These are phyloP conservation scores for Alternaria metachromatica DNA, from an alignment of 2,329 filamentous ascomycete genomes.

Conservation along the genomic window DNA sequence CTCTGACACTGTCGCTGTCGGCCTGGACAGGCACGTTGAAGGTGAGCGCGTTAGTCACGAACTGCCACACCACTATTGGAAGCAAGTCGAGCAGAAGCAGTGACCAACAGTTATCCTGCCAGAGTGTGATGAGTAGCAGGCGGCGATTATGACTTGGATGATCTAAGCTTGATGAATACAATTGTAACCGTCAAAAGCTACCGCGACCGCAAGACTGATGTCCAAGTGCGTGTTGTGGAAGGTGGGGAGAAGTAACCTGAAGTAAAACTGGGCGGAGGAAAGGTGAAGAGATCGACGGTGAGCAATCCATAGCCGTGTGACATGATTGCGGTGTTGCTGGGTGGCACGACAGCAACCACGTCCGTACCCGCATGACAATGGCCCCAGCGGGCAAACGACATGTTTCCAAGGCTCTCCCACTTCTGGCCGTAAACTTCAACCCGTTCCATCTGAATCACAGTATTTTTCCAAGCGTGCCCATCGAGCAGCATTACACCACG, in stretches of 20 bases:
- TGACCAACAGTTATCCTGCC: not conserved
- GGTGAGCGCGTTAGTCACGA: not conserved
- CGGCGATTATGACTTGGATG: not conserved
- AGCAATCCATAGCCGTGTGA: not conserved
- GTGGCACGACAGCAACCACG: not conserved
- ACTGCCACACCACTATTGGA: not conserved
- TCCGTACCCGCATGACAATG: not conserved
- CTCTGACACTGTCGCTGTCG: no score
- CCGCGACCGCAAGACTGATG: not conserved
- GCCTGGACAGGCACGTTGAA: no score
- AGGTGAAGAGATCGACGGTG: not conserved
- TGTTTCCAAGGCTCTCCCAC: not conserved
- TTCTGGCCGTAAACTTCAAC: not conserved
- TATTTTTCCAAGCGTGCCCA: not conserved
- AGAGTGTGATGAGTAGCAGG: not conserved
- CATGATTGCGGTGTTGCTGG: not conserved
- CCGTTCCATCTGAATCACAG: not conserved
- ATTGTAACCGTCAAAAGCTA: not conserved
- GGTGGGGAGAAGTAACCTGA: not conserved
- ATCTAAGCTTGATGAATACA: not conserved
- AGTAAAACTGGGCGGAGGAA: not conserved
- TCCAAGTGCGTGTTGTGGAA: not conserved
- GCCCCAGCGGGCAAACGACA: not conserved
- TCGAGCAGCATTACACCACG: not conserved
- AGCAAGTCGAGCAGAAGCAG: not conserved